Conservation (phyloP, 805 yeast species). For the Yamadazyma paraphyllophila region DNA sequence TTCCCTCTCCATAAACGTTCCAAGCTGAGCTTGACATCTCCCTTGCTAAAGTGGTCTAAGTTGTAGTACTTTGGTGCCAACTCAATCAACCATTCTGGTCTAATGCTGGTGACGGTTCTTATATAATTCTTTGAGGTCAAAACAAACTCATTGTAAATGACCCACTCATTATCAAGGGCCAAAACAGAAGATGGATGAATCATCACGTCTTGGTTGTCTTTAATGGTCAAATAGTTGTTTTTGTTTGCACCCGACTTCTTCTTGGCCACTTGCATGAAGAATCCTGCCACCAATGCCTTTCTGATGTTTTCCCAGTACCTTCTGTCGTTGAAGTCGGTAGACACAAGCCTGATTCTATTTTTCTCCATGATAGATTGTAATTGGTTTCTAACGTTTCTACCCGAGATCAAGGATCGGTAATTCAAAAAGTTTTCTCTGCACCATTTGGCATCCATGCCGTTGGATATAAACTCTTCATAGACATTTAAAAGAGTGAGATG, state of each 20-base stretch:
- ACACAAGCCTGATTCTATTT: constrained; percentile 67
- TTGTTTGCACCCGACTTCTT: constrained; percentile 62
- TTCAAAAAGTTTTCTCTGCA: constrained; percentile 87
- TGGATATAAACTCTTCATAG: constrained; percentile 64
- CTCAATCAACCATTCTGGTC: constrained; percentile 90
- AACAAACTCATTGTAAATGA: constrained; percentile 92
- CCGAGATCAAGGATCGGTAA: constrained; percentile 77
- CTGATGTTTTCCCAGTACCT: constrained; percentile 74
- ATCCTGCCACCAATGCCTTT: constrained; percentile 86
- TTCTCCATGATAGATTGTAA: constrained; percentile 79
- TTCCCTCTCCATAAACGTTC: constrained; percentile 45
- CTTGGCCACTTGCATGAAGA: constrained; percentile 98
- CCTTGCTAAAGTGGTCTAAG: constrained; percentile 59
- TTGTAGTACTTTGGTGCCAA: constrained; percentile 73
- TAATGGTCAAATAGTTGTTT: constrained; percentile 76
- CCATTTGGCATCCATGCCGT: constrained; percentile 83
- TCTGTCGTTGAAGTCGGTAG: constrained; percentile 60
- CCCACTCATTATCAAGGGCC: constrained; percentile 89
- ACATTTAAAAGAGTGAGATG: constrained; percentile 89
- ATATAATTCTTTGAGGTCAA: constrained; percentile 91
- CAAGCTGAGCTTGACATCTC: constrained; percentile 68
- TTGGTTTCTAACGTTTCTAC: constrained; percentile 85
- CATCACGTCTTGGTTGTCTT: constrained; percentile 93
- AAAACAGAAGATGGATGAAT: constrained; percentile 92
- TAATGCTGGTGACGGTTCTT: constrained; percentile 86